Percentiles rank a stretch among this genome's conserved stretches.
phyloP scores from a whole-genome alignment of 305 asterid species.

The Fraxinus sp. region DNA sequence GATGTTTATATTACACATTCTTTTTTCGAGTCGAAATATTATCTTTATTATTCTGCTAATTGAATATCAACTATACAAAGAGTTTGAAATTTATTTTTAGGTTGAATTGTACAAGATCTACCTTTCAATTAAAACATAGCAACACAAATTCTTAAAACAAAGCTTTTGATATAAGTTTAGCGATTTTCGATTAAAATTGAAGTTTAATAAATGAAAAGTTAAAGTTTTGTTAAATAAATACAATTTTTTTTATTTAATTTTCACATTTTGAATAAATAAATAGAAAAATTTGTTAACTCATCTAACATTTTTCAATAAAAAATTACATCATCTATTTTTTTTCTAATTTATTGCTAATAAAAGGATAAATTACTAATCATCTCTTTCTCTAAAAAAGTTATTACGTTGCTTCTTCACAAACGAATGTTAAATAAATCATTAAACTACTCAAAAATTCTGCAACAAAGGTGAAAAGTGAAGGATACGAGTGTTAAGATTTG shows the following conservation, averaged over 20 bases:
- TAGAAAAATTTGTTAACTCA: not conserved
- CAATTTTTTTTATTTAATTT: not conserved
- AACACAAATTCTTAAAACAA: not conserved
- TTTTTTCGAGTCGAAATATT: not conserved
- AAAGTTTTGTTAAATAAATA: too few relatives aligned
- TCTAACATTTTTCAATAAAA: not conserved
- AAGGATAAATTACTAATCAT: not conserved
- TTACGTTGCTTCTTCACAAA: not conserved
- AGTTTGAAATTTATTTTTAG: not conserved
- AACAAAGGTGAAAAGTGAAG: not conserved
- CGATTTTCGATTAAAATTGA: not conserved
- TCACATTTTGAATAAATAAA: not conserved
- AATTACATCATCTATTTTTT: not conserved
- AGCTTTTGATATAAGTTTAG: not conserved
- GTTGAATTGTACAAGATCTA: not conserved
- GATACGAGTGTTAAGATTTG: not conserved
- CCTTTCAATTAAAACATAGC: not conserved
- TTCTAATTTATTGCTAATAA: not conserved
- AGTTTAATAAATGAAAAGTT: not conserved
- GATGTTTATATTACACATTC: not conserved
- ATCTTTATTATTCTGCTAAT: too few relatives aligned
- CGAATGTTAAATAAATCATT: not conserved
- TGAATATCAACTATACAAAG: not conserved
- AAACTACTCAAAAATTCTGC: not conserved
- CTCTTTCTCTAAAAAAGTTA: not conserved